phyloP scores from a whole-genome alignment of 106 monocot genomes.

The Allium cepa region DNA sequence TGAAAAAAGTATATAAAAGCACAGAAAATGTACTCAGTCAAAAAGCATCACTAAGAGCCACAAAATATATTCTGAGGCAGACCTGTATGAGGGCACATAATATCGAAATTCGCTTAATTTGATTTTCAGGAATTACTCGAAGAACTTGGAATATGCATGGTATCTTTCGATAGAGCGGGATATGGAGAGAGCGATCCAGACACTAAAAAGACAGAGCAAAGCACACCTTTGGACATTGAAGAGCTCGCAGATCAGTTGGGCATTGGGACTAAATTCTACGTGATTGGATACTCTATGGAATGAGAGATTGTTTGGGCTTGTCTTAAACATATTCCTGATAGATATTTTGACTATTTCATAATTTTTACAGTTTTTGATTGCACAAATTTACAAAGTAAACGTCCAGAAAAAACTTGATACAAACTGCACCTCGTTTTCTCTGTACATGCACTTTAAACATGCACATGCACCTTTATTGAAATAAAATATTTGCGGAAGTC shows the following conservation, averaged over 20 bases:
- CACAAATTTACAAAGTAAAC: too few species aligned
- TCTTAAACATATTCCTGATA: slow-evolving; percentile 76
- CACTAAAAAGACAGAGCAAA: slow-evolving; percentile 37
- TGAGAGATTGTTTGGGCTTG: slow-evolving; percentile 68
- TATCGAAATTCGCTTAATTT: too few species aligned
- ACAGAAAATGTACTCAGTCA: too few species aligned
- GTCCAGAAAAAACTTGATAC: too few species aligned
- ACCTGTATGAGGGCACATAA: too few species aligned
- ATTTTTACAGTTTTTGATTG: not conserved
- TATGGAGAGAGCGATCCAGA: slow-evolving; percentile 96
- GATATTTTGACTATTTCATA: slow-evolving; percentile 20
- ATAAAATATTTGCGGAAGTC: too few species aligned
- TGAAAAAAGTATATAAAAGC: too few species aligned
- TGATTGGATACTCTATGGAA: slow-evolving; percentile 78
- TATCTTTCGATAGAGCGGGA: slow-evolving; percentile 82
- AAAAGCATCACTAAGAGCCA: too few species aligned
- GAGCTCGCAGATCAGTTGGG: slow-evolving; percentile 64
- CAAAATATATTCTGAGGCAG: too few species aligned
- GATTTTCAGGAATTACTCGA: slow-evolving; percentile 43
- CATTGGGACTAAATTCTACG: slow-evolving; percentile 55
- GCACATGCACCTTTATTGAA: too few species aligned
- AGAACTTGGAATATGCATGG: slow-evolving; percentile 49
- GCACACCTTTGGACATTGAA: slow-evolving; percentile 67
- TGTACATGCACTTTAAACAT: too few species aligned
- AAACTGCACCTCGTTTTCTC: too few species aligned